Conservation (phyloP, 1,139 yeast species). For the Wickerhamomyces sp. region DNA sequence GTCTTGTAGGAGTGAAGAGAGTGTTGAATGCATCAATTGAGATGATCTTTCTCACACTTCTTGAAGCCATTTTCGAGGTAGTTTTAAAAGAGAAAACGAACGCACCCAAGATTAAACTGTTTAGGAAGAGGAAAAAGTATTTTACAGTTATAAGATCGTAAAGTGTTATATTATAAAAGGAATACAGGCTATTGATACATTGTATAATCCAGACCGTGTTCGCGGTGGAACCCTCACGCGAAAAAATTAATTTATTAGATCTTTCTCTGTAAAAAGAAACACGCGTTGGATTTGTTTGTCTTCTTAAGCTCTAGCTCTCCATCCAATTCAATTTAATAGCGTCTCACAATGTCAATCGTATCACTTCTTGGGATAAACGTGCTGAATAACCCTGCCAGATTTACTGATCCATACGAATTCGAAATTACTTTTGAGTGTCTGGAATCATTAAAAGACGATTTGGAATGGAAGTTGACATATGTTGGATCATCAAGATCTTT, state of each 20-base stretch:
- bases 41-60: conserved; percentile 39
- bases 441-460: conserved; percentile 86
- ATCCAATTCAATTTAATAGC: too few species aligned
- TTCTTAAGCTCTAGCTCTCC: neutral
- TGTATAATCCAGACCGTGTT: neutral
- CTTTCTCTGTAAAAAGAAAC: too few species aligned
- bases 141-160: too few species aligned
- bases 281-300: neutral
- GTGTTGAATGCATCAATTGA: conserved; percentile 71
- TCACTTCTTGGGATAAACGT: conserved; percentile 89
- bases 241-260: too few species aligned
- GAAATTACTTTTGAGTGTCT: conserved; percentile 96
- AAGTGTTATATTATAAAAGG: too few species aligned
- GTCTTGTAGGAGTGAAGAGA: conserved; percentile 49
- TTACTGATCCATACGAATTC: conserved; percentile 89
- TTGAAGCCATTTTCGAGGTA: neutral
- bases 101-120: too few species aligned
- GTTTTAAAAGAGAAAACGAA: too few species aligned
- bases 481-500: conserved; percentile 92
- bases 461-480: conserved; percentile 95
- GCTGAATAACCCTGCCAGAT: conserved; percentile 91
- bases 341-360: conserved; percentile 73
- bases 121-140: too few species aligned
- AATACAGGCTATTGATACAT: too few species aligned
- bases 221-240: neutral